phyloP scores from a whole-genome alignment of 345 rosid species.

The Camelina sativa region DNA sequence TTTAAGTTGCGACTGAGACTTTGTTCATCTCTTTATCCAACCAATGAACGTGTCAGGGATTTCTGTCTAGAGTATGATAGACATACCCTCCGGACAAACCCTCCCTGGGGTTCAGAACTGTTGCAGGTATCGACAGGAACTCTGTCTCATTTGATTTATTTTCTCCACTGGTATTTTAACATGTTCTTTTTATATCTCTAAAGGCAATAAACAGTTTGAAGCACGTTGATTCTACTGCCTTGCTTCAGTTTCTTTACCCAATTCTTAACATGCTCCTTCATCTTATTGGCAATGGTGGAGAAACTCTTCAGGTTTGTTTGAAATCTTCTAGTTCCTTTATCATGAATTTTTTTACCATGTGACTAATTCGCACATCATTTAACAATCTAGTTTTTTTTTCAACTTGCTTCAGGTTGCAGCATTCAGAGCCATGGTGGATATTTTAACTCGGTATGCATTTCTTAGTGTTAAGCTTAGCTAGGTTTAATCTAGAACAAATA shows the following conservation, averaged over 20 bases:
- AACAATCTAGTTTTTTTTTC: constrained; percentile 37
- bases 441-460: constrained; percentile 78
- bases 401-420: constrained; percentile 89
- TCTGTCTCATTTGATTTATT: constrained; percentile 20
- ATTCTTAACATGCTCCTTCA: constrained; percentile 96
- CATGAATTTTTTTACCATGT: constrained; percentile 17
- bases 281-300: constrained; percentile 99
- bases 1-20: constrained; percentile 87
- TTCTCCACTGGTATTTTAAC: constrained; percentile 14
- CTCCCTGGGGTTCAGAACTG: constrained; percentile 99
- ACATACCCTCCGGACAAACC: constrained; percentile 90
- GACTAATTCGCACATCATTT: constrained; percentile 29
- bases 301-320: constrained; percentile 88
- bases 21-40: constrained; percentile 90
- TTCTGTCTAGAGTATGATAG: constrained; percentile 98
- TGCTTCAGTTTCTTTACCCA: constrained; percentile 99
- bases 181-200: constrained; percentile 38
- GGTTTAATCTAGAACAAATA: neutral
- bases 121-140: constrained; percentile 69
- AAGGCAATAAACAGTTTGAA: constrained; percentile 98
- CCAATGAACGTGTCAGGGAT: constrained; percentile 94
- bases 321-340: constrained; percentile 22
- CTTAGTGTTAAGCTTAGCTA: constrained; percentile 5
- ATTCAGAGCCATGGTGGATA: constrained; percentile 98
- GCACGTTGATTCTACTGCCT: constrained; percentile 94